A percentile compares a stretch with the other conserved stretches of the same genome.
These are phyloP conservation scores for Pleurozium schreberi DNA, from an alignment of 225 moss, liverwort and hornwort genomes.

Conservation along the genomic window DNA sequence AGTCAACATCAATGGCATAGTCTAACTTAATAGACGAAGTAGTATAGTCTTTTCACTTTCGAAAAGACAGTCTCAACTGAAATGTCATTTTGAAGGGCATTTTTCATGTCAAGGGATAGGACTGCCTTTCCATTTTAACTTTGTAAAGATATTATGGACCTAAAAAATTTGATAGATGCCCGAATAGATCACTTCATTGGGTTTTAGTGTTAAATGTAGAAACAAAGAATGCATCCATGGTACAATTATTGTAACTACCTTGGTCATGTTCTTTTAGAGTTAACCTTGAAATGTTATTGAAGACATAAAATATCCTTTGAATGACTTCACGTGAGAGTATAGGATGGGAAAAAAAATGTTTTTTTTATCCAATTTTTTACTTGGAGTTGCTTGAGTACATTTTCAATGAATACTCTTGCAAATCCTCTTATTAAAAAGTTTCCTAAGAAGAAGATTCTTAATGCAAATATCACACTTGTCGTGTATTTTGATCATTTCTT, in stretches of 20 bases:
- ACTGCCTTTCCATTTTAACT: not conserved
- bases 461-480: accelerated
- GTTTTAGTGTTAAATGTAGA: not conserved
- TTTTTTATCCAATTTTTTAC: too few species aligned
- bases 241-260: not conserved
- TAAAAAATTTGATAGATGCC: not conserved
- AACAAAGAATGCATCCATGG: not conserved
- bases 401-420: not conserved
- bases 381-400: not conserved
- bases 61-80: too few species aligned
- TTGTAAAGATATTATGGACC: accelerated
- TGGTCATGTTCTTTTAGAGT: accelerated
- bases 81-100: not conserved
- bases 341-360: too few species aligned
- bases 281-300: accelerated
- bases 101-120: accelerated
- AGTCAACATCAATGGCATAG: too few species aligned
- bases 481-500: not conserved
- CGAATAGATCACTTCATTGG: not conserved
- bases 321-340: too few species aligned
- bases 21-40: too few species aligned
- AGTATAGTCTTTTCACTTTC: too few species aligned
- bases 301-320: too few species aligned
- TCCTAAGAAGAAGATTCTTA: too few species aligned
- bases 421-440: too few species aligned